Percentiles rank a stretch among this genome's conserved stretches.
Conservation (phyloP, 1,284 basidiomycete genomes). For the Tilletia caries region DNA sequence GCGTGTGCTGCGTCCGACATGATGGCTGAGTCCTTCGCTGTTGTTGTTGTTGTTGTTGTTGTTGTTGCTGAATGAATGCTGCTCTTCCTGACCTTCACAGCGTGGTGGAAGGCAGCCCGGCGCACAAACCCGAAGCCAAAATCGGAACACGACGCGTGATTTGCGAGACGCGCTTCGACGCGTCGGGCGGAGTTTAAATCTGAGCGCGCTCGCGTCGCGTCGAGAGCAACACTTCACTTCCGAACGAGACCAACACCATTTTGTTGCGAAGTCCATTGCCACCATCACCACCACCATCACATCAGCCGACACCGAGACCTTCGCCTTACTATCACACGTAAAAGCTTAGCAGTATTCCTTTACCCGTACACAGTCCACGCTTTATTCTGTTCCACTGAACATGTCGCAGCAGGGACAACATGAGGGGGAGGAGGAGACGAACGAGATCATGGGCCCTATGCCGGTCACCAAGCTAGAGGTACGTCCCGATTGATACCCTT, state of each 20-base stretch:
- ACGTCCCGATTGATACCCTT: conserved; percentile 10
- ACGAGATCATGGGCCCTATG: conserved; percentile 39
- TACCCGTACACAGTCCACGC: no score
- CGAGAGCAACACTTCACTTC: not conserved
- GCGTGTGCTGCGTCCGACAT: conserved; percentile 14
- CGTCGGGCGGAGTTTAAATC: not conserved
- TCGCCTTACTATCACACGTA: no score
- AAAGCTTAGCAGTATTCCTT: no score
- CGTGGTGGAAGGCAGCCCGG: not conserved
- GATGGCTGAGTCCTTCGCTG: not conserved
- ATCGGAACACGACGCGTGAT: not conserved
- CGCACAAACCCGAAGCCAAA: no score
- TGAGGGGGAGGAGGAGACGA: conserved; percentile 29
- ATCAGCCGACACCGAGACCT: no score
- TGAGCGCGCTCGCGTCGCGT: not conserved
- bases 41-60: not conserved
- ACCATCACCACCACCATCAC: no score
- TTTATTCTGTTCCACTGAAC: not conserved
- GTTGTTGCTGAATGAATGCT: not conserved
- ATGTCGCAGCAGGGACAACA: not conserved
- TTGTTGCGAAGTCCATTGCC: no score
- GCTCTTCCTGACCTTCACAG: no score
- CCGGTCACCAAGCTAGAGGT: conserved; percentile 46
- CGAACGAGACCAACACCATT: conserved; percentile 7
- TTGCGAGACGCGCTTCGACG: not conserved